A percentile compares a stretch with the other conserved stretches of the same genome.
phyloP scores from a whole-genome alignment of 2,329 filamentous ascomycete genomes.

The Penicillium brevicompactum region DNA sequence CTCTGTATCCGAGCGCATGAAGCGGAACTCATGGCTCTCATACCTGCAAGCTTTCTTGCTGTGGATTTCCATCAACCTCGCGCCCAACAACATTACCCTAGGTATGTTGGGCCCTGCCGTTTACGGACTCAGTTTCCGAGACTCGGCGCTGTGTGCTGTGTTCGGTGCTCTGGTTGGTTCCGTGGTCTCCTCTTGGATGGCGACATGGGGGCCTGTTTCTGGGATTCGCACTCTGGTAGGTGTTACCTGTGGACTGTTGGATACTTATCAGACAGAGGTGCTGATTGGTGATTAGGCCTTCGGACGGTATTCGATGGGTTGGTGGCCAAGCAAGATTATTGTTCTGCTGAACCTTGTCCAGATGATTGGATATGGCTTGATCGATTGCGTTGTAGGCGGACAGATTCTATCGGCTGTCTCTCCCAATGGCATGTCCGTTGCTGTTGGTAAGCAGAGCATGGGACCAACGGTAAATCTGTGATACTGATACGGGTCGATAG shows the following conservation, averaged over 20 bases:
- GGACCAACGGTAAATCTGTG: neutral
- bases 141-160: conserved; percentile 58
- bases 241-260: neutral
- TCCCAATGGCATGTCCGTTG: conserved; percentile 59
- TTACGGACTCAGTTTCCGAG: conserved; percentile 60
- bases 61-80: conserved; percentile 65
- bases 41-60: conserved; percentile 60
- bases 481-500: conserved; percentile 22
- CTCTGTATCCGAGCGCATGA: conserved; percentile 56
- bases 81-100: conserved; percentile 66
- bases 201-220: conserved; percentile 62
- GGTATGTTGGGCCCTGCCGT: conserved; percentile 64
- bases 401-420: conserved; percentile 70
- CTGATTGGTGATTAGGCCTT: conserved; percentile 46
- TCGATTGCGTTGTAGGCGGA: conserved; percentile 67
- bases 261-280: neutral
- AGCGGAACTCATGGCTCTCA: conserved; percentile 52
- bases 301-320: conserved; percentile 65
- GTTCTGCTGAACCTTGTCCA: conserved; percentile 65
- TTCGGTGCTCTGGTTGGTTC: conserved; percentile 60
- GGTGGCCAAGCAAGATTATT: conserved; percentile 66
- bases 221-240: conserved; percentile 63
- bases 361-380: conserved; percentile 63
- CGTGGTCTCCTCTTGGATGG: conserved; percentile 60
- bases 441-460: conserved; percentile 53